Base-by-base conservation (phyloP, 2,329 filamentous ascomycete genomes). In the Penicillium occitanis region DNA sequence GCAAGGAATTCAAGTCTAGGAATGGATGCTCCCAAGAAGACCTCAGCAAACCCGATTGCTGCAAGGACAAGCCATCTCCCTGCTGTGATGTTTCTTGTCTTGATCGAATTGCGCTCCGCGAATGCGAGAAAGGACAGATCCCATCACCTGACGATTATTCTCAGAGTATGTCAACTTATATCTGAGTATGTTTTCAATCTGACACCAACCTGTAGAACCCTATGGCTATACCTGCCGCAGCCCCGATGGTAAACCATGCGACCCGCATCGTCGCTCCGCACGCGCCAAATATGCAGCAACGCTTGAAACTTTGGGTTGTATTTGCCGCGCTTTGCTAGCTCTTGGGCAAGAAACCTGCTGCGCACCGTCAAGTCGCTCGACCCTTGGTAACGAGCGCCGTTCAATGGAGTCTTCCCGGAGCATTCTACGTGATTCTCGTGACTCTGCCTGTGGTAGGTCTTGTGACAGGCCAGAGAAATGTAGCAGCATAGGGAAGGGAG, bases 331-430 rank as follows among this genome's bases (percentile, higher is more conserved):
- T 22, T 78, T 87, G 17, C 67, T 86, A 33, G 80, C 83, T 8
- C 76, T 85, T 19, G 84, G 84, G 0, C 77, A 84, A 64, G 83
- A 86, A 68, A 79, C 83, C 0, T 86, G 84, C 75, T 86, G 84
- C 64, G 70, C 73, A 25, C 70, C 72, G 25, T 72, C 67, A 14
- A 72, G 40, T 11, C 63, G 60, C 19, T 58, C 13, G 17, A 63
- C 63, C 19, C 30, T 44, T 48, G 8, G n/a, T 13, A 25, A 25
- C 5, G 19, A 30, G 28, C 59, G 42, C n/a, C 19, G 11, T 13
- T 51, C 42, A 1, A 25, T 14, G 44, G n/a, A 37, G 6, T 61
- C 44, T 22, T 13, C 48, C 22, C 5, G 28, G 13, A 5, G 2
- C 8, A 35, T 35, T 19, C 25, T 35, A 3, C 59, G 42, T 35